Evolutionary conservation across 2,329 filamentous ascomycete species (phyloP).

Genomic region (Emmonsiellopsis sp.): DNA sequence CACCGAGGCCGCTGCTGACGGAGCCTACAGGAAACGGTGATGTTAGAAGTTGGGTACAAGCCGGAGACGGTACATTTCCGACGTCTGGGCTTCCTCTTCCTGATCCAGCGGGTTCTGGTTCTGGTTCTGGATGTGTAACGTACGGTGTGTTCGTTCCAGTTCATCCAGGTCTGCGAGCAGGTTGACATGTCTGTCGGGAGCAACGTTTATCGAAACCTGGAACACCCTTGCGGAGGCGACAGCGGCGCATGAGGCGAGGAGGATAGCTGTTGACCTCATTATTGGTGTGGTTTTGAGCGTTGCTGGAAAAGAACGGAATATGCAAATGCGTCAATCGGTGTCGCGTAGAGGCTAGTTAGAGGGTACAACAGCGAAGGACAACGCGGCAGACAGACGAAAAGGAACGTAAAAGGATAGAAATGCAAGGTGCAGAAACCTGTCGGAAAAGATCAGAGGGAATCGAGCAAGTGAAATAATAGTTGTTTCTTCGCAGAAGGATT

Average conservation of each 20-base stretch:
- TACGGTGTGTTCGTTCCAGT: constrained; percentile 9
- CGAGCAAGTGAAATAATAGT: too few relatives aligned
- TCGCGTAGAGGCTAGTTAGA: too few relatives aligned
- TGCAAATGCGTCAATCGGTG: too few relatives aligned
- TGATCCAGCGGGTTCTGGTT: too few relatives aligned
- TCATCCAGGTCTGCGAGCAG: constrained; percentile 6
- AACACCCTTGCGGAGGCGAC: constrained; percentile 5
- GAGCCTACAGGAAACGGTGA: not conserved
- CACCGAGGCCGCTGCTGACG: constrained; percentile 4
- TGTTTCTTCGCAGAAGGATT: too few relatives aligned
- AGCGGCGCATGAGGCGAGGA: constrained; percentile 5
- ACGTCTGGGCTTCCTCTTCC: too few relatives aligned
- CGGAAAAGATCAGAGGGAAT: too few relatives aligned
- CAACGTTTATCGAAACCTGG: constrained; percentile 6
- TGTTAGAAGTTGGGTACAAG: not conserved
- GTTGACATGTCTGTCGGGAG: constrained; percentile 2
- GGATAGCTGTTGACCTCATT: constrained; percentile 4
- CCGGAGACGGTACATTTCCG: not conserved
- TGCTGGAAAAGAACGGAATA: not conserved
- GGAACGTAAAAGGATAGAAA: too few relatives aligned
- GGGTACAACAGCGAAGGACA: too few relatives aligned
- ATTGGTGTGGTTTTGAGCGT: not conserved
- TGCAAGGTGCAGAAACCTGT: too few relatives aligned
- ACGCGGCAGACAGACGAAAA: too few relatives aligned
- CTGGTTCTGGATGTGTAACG: not conserved